Evolutionary conservation across 352 stramenopile genomes (phyloP), one percentile per base, ranked within the genome.

Genomic region (Thraustotheca clavata): DNA sequence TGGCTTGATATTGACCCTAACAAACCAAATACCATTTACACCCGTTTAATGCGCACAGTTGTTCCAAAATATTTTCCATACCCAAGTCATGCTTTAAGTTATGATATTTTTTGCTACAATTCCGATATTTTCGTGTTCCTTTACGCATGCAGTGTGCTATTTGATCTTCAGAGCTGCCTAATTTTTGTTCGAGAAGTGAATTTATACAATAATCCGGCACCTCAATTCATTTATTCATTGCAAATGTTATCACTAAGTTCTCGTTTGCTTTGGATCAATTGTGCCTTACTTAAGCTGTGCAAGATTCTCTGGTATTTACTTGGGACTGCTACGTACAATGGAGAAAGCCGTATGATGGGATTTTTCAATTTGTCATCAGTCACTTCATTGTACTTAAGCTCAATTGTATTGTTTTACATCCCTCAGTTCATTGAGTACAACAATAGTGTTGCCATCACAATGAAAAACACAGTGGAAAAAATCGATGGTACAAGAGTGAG

Each of bases 71-170:
- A 55, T 26, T 65, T 41, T 39, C 39, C 57, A 4, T 43, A 65
- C 20, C 12, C 20, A 32, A 65, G 32, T 26, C 31, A 65, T 43
- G 57, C 57, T 5, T 54, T 65, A n/a, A 24, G 41, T 18, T 54
- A 54, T 20, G n/a, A 27, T 8, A 47, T 36, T 26, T 65, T 65
- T 65, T 65, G 38, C 57, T 65, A 54, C 57, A 65, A 65, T 33
- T 54, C 35, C 8, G 57, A 65, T 33, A 9, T 65, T 11, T 54
- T 65, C 57, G 57, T 65, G 16, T 39, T 65, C 24, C 46, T 65
- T 27, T 65, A 65, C 24, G 46, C 57, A 18, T 6, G 29, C 16
- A 32, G 41, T 6, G 32, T 65, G 35, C 29, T 65, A 9, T 18
- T 65, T 11, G 57, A 65, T 46, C 26, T 65, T 27, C 20, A 32